Evolutionary conservation across 2,329 filamentous ascomycete species (phyloP).

Genomic region (Alternaria tenuissima): DNA sequence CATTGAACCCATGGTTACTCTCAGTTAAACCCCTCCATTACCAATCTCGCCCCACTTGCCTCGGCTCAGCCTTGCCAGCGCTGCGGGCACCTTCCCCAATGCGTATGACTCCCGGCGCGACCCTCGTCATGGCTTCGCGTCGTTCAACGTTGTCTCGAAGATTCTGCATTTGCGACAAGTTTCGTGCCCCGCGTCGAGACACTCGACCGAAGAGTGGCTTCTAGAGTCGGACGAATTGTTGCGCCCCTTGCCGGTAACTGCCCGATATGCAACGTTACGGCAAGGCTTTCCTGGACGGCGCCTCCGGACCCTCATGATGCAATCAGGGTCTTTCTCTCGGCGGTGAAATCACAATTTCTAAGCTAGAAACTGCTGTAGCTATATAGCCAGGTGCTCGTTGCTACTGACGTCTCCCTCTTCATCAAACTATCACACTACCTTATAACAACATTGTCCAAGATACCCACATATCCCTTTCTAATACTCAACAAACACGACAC

Average conservation of each 20-base stretch:
- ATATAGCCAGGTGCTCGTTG: conserved; percentile 19
- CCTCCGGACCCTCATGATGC: conserved; percentile 22
- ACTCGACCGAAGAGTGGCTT: conserved; percentile 6
- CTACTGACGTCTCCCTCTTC: conserved; percentile 7
- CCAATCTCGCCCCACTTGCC: conserved; percentile 37
- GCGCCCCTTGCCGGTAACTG: conserved; percentile 19
- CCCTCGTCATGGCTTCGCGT: conserved; percentile 26
- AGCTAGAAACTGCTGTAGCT: conserved; percentile 10
- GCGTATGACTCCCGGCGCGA: conserved; percentile 21
- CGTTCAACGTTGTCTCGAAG: conserved; percentile 14
- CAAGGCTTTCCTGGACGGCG: background rate
- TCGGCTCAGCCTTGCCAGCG: conserved; percentile 26
- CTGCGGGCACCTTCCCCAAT: conserved; percentile 27
- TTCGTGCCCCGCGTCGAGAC: conserved; percentile 8
- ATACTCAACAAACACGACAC: conserved; percentile 7
- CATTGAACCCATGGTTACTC: background rate
- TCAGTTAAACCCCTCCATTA: conserved; percentile 19
- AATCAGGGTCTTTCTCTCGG: conserved; percentile 19
- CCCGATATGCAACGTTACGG: conserved; percentile 10
- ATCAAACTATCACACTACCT: conserved; percentile 4
- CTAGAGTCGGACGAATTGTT: conserved; percentile 2
- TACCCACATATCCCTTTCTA: conserved; percentile 4
- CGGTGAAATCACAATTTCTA: conserved; percentile 16
- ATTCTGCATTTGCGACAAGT: conserved; percentile 16
- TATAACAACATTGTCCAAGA: background rate